Evolutionary conservation across 768 basidiomycete species (phyloP).

Genomic region (Brasilioporus rufonigricans): DNA sequence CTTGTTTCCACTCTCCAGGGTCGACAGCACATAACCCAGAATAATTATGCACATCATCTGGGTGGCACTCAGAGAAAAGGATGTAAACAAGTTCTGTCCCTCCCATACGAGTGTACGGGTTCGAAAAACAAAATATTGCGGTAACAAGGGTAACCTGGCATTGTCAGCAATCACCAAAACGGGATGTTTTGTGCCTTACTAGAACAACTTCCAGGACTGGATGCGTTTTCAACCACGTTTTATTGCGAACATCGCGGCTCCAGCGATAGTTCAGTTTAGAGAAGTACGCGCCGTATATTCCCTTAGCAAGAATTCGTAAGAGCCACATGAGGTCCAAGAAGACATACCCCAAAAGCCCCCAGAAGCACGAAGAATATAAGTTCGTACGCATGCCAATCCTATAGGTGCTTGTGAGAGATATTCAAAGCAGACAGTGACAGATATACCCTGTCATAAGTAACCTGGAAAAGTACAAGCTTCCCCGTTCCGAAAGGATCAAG

Average conservation of each 20-base stretch:
- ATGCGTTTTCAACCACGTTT: conserved; percentile 76
- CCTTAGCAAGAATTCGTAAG: conserved; percentile 43
- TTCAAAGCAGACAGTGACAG: not conserved
- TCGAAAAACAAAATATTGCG: conserved; percentile 75
- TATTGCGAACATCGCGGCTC: conserved; percentile 78
- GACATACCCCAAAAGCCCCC: conserved; percentile 82
- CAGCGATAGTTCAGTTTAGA: conserved; percentile 89
- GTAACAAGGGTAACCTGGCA: conserved; percentile 76
- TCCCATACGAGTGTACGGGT: conserved; percentile 89
- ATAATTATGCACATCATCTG: conserved; percentile 51
- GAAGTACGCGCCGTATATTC: conserved; percentile 91
- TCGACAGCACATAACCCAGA: conserved; percentile 71
- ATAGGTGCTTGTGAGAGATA: conserved; percentile 7
- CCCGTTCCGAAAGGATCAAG: conserved; percentile 96
- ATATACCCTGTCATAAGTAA: conserved; percentile 78
- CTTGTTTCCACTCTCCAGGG: conserved; percentile 50
- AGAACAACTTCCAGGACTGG: conserved; percentile 82
- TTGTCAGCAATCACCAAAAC: conserved; percentile 9
- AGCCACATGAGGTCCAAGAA: not conserved
- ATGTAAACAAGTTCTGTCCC: conserved; percentile 94
- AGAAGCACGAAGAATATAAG: conserved; percentile 81
- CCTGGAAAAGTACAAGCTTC: conserved; percentile 89
- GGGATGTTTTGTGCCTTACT: conserved; percentile 41
- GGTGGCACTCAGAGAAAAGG: conserved; percentile 83
- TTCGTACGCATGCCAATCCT: conserved; percentile 95